These are phyloP conservation scores for Geranomyces michiganensis DNA, from an alignment of 192 early-diverging fungal species.

Conservation along the genomic window DNA sequence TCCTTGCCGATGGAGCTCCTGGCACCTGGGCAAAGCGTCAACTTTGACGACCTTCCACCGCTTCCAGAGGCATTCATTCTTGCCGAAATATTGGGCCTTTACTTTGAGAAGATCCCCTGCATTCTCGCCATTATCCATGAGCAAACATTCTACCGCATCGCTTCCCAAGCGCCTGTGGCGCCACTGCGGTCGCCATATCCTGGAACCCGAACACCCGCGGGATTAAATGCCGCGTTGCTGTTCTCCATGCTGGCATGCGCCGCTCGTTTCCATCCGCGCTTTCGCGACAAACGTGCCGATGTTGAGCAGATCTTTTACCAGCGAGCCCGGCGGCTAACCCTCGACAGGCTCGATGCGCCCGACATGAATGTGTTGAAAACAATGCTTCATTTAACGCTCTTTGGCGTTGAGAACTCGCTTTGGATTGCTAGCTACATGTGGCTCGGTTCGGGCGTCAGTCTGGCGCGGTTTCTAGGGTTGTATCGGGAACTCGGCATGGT, in stretches of 20 bases:
- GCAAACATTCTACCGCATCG: slow-evolving; percentile 25
- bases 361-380: slow-evolving; percentile 26
- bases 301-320: slow-evolving; percentile 29
- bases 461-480: slow-evolving; percentile 25
- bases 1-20: not conserved
- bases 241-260: slow-evolving; percentile 35
- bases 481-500: slow-evolving; percentile 17
- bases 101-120: slow-evolving; percentile 30
- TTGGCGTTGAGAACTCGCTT: slow-evolving; percentile 32
- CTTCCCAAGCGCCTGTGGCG: slow-evolving; percentile 10
- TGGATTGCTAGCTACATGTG: slow-evolving; percentile 37
- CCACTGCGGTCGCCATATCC: slow-evolving; percentile 11
- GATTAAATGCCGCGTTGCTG: slow-evolving; percentile 27
- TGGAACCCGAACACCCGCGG: not conserved
- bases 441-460: slow-evolving; percentile 26
- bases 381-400: slow-evolving; percentile 31
- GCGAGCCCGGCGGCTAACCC: slow-evolving; percentile 16
- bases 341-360: slow-evolving; percentile 15
- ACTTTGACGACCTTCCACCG: slow-evolving; percentile 32
- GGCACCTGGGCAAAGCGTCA: slow-evolving; percentile 18
- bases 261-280: slow-evolving; percentile 31
- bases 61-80: slow-evolving; percentile 25
- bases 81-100: slow-evolving; percentile 20
- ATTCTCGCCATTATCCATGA: slow-evolving; percentile 34
- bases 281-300: not conserved